Evolutionary conservation across 2,329 filamentous ascomycete species (phyloP), one percentile per base, ranked within the genome.

Genomic region (Cladosporium sp.): DNA sequence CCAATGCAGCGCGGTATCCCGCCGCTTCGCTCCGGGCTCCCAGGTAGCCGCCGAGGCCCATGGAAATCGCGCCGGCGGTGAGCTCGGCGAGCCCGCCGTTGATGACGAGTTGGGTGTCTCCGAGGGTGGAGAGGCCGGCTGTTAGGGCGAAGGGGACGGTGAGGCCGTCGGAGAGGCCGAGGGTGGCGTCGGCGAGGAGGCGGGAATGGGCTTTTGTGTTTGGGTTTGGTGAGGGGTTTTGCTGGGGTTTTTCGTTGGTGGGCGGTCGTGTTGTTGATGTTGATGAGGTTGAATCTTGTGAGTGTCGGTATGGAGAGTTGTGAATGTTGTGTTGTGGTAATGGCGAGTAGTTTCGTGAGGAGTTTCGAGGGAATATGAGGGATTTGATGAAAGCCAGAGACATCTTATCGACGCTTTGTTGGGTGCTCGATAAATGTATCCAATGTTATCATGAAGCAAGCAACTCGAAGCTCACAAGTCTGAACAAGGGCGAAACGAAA

Each of bases 11-110:
- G 52, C 69, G 56, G 55, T 76, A 76, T 6, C 73, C 74, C 62
- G 69, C 77, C 68, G 70, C 69, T 69, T 79, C 76, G 56, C 73
- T 73, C 57, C 73, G 76, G 2, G 75, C 72, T 12, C 73, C 75
- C 3, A 73, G 57, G 53, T 70, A 70, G 2, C 70, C 70, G 13
- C 70, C 70, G 1, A 73, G 56, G 0, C 70, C 70, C 70, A 73
- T 73, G 4, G 64, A 68, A 29, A 73, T 70, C 1, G 66, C 67
- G 2, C 70, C 70, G 7, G 70, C 70, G 17, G 67, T 63, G 7
- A 73, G 56, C 53, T 73, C 67, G 7, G 70, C 70, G 17, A 73
- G 61, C 4, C 70, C 70, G 12, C 66, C 70, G 27, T 69, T 64
- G 50, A 72, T 64, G 15, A 73, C 70, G 1, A 72, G 58, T 13